Percentiles rank a stretch among this genome's conserved stretches.
phyloP scores from a whole-genome alignment of 257 asterid genomes.

The Ballota nigra region DNA sequence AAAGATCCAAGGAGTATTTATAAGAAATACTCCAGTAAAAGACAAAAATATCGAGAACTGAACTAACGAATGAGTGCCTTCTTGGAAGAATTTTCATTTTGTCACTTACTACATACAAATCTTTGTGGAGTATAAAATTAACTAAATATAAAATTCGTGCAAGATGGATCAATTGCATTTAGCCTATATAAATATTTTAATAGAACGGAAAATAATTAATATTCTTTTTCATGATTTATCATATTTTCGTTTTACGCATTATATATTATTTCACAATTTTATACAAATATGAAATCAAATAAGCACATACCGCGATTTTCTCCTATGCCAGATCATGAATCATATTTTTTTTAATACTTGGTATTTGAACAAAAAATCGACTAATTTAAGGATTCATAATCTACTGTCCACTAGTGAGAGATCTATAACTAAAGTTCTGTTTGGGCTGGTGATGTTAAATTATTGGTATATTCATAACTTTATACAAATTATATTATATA shows the following conservation, averaged over 20 bases:
- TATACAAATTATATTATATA: too few relatives aligned
- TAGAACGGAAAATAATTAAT: not conserved
- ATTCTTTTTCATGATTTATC: not conserved
- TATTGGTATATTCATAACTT: too few relatives aligned
- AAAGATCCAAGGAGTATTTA: not conserved
- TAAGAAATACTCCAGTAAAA: not conserved
- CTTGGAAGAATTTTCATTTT: not conserved
- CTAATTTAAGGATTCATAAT: too few relatives aligned
- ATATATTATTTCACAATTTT: not conserved
- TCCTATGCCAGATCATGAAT: too few relatives aligned
- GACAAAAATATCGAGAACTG: slow-evolving; percentile 1
- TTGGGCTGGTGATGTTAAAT: too few relatives aligned
- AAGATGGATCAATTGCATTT: not conserved
- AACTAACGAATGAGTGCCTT: not conserved
- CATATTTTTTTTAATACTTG: too few relatives aligned
- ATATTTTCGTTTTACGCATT: not conserved
- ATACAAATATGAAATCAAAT: too few relatives aligned
- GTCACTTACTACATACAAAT: not conserved
- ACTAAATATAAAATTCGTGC: not conserved
- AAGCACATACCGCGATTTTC: too few relatives aligned
- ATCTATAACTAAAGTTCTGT: too few relatives aligned
- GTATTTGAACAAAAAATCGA: too few relatives aligned
- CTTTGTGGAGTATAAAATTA: too few relatives aligned
- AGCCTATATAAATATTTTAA: not conserved
- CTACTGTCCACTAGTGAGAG: too few relatives aligned